Evolutionary conservation across 768 basidiomycete species (phyloP).

Genomic region (Gelatoporia subvermispora): DNA sequence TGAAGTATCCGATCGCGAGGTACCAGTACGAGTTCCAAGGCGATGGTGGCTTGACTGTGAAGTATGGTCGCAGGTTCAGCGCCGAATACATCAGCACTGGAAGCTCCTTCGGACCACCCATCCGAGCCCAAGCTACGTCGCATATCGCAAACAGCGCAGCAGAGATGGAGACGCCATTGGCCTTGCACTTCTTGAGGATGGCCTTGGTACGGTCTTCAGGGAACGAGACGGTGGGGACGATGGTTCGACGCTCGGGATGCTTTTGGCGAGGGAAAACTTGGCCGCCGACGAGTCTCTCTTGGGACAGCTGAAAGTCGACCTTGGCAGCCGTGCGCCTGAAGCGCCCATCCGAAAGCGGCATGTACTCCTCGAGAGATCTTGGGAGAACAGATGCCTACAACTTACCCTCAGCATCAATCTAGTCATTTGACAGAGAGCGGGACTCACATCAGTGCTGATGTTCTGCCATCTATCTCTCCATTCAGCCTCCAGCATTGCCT

Average conservation of each 20-base stretch:
- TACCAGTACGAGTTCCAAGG: conserved; percentile 71
- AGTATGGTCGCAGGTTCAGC: conserved; percentile 67
- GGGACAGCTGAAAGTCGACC: conserved; percentile 52
- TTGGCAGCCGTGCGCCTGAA: conserved; percentile 43
- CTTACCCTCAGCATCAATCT: neutral
- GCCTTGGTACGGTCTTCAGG: conserved; percentile 48
- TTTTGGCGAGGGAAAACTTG: conserved; percentile 60
- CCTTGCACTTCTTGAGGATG: conserved; percentile 69
- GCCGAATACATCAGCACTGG: conserved; percentile 85
- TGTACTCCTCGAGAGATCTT: conserved; percentile 37
- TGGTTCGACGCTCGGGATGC: conserved; percentile 46
- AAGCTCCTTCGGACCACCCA: conserved; percentile 39
- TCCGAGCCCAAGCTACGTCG: conserved; percentile 68
- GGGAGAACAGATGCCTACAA: conserved; percentile 9
- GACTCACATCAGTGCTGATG: conserved; percentile 14
- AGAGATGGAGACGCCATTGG: conserved; percentile 67
- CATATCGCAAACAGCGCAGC: conserved; percentile 71
- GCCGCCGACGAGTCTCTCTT: conserved; percentile 62
- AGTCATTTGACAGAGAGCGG: too few relatives aligned
- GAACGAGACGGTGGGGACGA: conserved; percentile 67
- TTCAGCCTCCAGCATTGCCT: conserved; percentile 26
- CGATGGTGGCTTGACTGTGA: conserved; percentile 24
- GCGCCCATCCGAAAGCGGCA: conserved; percentile 29
- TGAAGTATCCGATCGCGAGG: conserved; percentile 78
- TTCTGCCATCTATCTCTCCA: conserved; percentile 27